A percentile compares a stretch with the other conserved stretches of the same genome.
Evolutionary conservation across 352 stramenopile species (phyloP).

Genomic region (Globisporangium emineosum): DNA sequence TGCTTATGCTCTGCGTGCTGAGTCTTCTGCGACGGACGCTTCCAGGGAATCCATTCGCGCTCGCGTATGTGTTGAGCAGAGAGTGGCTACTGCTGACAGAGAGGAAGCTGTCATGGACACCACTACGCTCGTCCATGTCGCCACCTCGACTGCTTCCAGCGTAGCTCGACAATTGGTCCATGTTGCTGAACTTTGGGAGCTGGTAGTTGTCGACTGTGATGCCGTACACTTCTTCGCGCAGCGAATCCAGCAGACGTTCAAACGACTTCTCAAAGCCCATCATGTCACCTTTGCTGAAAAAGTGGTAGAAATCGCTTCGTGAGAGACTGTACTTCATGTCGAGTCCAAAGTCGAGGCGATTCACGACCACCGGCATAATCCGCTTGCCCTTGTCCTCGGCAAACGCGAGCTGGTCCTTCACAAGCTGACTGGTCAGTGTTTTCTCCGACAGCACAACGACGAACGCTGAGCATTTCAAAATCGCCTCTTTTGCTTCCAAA

Average conservation of each 20-base stretch:
- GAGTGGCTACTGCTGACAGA: conserved; percentile 18
- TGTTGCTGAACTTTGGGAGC: conserved; percentile 20
- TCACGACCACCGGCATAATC: conserved; percentile 72
- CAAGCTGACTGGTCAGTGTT: conserved; percentile 62
- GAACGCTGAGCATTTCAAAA: conserved; percentile 79
- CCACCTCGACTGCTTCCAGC: conserved; percentile 18
- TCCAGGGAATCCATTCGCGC: conserved; percentile 4
- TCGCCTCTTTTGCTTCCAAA: conserved; percentile 77
- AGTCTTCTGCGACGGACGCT: conserved; percentile 22
- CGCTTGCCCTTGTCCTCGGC: conserved; percentile 84
- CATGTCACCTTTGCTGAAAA: conserved; percentile 78
- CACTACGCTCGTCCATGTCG: conserved; percentile 24
- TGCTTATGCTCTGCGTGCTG: conserved; percentile 28
- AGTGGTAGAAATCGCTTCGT: conserved; percentile 78
- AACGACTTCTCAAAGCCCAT: conserved; percentile 69
- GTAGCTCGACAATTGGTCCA: conserved; percentile 23
- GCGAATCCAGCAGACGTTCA: conserved; percentile 41
- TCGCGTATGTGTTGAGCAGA: conserved; percentile 7
- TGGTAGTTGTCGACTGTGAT: conserved; percentile 38
- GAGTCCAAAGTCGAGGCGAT: conserved; percentile 58
- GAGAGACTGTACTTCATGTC: conserved; percentile 81
- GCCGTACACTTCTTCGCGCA: conserved; percentile 69
- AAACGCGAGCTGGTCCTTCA: conserved; percentile 80
- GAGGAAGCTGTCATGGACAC: conserved; percentile 40
- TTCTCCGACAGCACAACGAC: conserved; percentile 74